These are phyloP conservation scores for Hyphopichia wangnamkhiaoensis DNA, from an alignment of 1,139 yeast genomes.

Conservation along the genomic window DNA sequence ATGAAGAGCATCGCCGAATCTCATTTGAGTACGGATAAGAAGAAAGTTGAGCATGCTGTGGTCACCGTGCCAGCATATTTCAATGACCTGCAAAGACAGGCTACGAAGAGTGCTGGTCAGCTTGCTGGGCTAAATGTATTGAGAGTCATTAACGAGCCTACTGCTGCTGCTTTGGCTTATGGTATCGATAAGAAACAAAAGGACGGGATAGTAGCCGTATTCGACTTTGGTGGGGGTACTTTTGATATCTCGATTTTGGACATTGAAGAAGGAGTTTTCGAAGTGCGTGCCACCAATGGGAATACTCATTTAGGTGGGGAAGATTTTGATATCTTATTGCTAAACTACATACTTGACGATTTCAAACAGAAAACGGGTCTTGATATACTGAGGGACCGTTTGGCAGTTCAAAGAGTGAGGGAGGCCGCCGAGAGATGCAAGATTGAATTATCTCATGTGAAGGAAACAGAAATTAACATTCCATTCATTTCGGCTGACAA, in stretches of 20 bases:
- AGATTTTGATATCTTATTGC: conserved; percentile 68
- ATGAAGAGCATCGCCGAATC: conserved; percentile 60
- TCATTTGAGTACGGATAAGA: conserved; percentile 32
- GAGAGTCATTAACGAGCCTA: conserved; percentile 76
- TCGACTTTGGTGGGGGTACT: conserved; percentile 84
- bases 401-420: conserved; percentile 65
- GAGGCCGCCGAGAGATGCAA: conserved; percentile 74
- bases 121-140: conserved; percentile 66
- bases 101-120: conserved; percentile 72
- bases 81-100: conserved; percentile 77
- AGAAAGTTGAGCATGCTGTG: conserved; percentile 59
- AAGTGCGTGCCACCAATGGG: conserved; percentile 81
- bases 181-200: conserved; percentile 57
- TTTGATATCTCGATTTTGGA: conserved; percentile 79
- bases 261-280: conserved; percentile 80
- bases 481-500: conserved; percentile 60
- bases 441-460: conserved; percentile 66
- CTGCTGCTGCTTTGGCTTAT: conserved; percentile 81
- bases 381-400: conserved; percentile 43
- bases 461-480: conserved; percentile 55
- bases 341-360: conserved; percentile 50
- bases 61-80: conserved; percentile 83
- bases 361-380: conserved; percentile 49
- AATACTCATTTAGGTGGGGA: conserved; percentile 86
- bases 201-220: conserved; percentile 72